phyloP scores from a whole-genome alignment of 805 yeast genomes.

The Monosporozyma siamensis region DNA sequence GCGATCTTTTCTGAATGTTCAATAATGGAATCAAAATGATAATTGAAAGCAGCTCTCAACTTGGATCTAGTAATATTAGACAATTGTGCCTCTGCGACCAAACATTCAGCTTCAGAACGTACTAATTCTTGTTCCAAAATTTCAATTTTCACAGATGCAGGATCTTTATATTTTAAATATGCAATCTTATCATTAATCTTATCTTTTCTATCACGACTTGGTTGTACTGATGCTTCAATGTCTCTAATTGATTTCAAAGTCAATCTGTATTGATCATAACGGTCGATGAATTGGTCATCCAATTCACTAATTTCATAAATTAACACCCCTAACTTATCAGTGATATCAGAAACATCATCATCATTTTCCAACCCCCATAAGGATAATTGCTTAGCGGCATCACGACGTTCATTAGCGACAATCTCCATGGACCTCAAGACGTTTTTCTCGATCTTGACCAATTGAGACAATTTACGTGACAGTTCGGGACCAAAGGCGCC shows the following conservation, averaged over 20 bases:
- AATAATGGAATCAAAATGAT: conserved; percentile 77
- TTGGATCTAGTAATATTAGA: conserved; percentile 83
- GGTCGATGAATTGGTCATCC: conserved; percentile 80
- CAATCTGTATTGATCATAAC: conserved; percentile 78
- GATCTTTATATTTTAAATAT: conserved; percentile 74
- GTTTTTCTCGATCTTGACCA: conserved; percentile 75
- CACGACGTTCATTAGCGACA: conserved; percentile 68
- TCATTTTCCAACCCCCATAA: conserved; percentile 84
- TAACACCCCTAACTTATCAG: conserved; percentile 79
- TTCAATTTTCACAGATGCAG: conserved; percentile 68
- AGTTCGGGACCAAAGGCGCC: conserved; percentile 76
- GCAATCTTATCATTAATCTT: conserved; percentile 82
- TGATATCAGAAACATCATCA: conserved; percentile 77
- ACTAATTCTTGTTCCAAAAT: conserved; percentile 83
- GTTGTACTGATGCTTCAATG: conserved; percentile 81
- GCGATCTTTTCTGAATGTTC: conserved; percentile 82
- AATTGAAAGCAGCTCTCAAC: conserved; percentile 73
- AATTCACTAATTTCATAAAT: conserved; percentile 76
- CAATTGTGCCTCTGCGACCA: conserved; percentile 87
- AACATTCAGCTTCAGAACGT: conserved; percentile 84
- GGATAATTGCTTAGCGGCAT: conserved; percentile 73
- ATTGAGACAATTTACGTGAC: conserved; percentile 61
- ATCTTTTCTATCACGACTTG: conserved; percentile 78
- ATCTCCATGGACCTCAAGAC: conserved; percentile 71
- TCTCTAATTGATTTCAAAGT: conserved; percentile 74